Base-by-base conservation (phyloP, 2,329 filamentous ascomycete species). In the Pleomassaria siparia region DNA sequence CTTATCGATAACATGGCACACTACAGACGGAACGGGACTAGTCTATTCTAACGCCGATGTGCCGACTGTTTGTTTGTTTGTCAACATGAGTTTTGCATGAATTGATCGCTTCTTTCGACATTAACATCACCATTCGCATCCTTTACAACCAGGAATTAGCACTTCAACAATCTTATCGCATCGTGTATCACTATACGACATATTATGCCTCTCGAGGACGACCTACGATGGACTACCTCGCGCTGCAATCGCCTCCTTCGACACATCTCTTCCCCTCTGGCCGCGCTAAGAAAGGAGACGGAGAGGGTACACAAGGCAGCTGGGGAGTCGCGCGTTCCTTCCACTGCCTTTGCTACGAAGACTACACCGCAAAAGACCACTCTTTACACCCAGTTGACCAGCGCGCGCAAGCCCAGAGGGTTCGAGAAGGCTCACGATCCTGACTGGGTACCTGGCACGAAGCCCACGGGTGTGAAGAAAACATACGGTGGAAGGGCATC, bases 181-280 rank as follows among this genome's bases (percentile, higher is more conserved):
- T 16, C 22, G 16, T 20, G 37, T 47, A 47, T 47, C 40, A n/a
- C 42, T 51, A 44, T 21, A 7, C 10, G 33, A n/a, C 22, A 51
- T 47, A 46, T 40, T 43, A 68, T 68, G 66, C 53, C 63, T 48
- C 50, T 52, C 18, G 63, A 63, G 50, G 65, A 65, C 49, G 58
- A 60, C 25, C 51, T 69, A 18, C 65, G 70, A 39, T 75, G 72
- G 72, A 75, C 70, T 7, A 70, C 72, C 13, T 64, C 70, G 37
- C 69, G 72, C 32, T 75, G 73, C 56, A 73, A 73, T 48, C 67
- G 73, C 42, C 60, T 75, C 4, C 63, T 75, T 0, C 66, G 73
- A 33, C 72, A 72, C 12, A 64, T 75, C 11, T 68, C 70, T 13
- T 72, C 70, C 12, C 69, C 72, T 51, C 66, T 75, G 39, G 56